phyloP scores from a whole-genome alignment of 106 monocot genomes.

The Phalaenopsis equestris region DNA sequence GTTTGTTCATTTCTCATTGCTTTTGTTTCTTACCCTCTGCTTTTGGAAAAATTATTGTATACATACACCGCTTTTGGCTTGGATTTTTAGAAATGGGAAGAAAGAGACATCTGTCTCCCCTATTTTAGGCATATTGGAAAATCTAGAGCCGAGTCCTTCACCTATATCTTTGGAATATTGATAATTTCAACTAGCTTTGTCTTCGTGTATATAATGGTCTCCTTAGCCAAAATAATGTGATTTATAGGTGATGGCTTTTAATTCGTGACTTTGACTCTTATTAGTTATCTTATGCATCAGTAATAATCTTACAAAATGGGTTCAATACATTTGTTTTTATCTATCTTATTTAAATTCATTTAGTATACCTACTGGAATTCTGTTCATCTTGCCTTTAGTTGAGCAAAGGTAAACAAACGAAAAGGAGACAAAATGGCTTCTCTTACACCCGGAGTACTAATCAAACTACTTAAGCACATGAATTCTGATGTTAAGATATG shows the following conservation, averaged over 20 bases:
- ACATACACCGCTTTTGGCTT: neutral
- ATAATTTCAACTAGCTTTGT: neutral
- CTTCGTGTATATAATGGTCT: neutral
- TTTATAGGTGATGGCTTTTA: neutral
- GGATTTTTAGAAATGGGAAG: neutral
- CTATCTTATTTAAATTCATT: neutral
- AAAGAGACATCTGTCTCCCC: too few species aligned
- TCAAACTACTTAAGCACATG: conserved; percentile 76
- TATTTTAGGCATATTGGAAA: neutral
- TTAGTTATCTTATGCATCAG: neutral
- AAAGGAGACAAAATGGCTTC: conserved; percentile 52
- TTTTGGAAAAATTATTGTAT: neutral
- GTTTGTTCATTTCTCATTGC: conserved; percentile 3
- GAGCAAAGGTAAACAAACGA: conserved; percentile 3
- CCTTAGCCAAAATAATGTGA: neutral
- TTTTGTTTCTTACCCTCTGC: neutral
- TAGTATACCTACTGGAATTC: neutral
- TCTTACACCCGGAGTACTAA: conserved; percentile 70
- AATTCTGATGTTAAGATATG: conserved; percentile 53
- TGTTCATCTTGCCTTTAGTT: neutral
- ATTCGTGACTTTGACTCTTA: neutral
- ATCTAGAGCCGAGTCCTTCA: neutral
- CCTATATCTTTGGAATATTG: neutral
- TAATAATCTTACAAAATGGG: neutral
- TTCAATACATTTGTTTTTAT: neutral